phyloP scores from a whole-genome alignment of 805 yeast species.

The Pichia eremophila region DNA sequence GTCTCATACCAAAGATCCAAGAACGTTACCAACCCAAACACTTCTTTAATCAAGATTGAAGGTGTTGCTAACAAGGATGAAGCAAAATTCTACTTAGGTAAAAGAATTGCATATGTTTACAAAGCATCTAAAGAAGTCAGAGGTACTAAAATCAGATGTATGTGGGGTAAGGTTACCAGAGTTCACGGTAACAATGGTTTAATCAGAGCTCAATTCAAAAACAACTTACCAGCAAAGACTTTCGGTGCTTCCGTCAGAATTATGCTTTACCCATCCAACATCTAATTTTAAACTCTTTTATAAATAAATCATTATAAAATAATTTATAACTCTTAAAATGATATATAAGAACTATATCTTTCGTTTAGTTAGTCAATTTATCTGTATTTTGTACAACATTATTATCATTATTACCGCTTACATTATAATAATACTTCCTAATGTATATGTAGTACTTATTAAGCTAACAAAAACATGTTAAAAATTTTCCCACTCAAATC shows the following conservation, averaged over 20 bases:
- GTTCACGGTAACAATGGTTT: constrained; percentile 98
- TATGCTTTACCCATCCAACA: constrained; percentile 99
- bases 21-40: constrained; percentile 96
- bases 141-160: constrained; percentile 98
- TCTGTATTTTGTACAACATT: constrained; percentile 1
- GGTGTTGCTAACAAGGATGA: constrained; percentile 88
- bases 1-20: constrained; percentile 99
- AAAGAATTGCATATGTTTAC: constrained; percentile 99
- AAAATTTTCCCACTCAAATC: background rate
- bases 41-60: constrained; percentile 93
- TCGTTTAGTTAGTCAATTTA: constrained; percentile 3
- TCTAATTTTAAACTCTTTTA: constrained; percentile 43
- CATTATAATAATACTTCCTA: too few relatives aligned
- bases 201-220: constrained; percentile 98
- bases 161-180: constrained; percentile 99
- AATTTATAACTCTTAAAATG: constrained; percentile 14
- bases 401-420: too few relatives aligned
- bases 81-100: constrained; percentile 98
- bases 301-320: constrained; percentile 9
- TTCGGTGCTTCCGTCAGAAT: constrained; percentile 99
- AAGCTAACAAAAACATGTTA: too few relatives aligned
- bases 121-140: constrained; percentile 95
- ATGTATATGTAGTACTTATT: too few relatives aligned
- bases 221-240: constrained; percentile 98
- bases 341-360: constrained; percentile 6